These are phyloP conservation scores for Dichotomocladium elegans DNA, from an alignment of 371 early-diverging fungal species.

Conservation along the genomic window DNA sequence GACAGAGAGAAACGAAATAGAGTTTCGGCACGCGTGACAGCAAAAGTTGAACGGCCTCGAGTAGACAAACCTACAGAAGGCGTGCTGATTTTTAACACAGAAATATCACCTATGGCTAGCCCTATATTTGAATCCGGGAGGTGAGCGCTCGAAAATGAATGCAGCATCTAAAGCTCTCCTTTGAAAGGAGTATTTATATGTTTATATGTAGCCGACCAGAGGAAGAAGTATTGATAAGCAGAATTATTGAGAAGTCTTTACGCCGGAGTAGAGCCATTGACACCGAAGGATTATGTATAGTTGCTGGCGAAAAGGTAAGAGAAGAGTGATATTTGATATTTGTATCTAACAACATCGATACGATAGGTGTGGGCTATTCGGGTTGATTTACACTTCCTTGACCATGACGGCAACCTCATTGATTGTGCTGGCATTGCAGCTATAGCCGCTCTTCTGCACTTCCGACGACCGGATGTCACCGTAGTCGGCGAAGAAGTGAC, in stretches of 20 bases:
- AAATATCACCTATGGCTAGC: slow-evolving; percentile 85
- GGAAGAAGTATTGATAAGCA: slow-evolving; percentile 78
- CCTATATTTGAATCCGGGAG: slow-evolving; percentile 68
- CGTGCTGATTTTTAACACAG: slow-evolving; percentile 73
- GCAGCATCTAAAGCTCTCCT: too few species aligned
- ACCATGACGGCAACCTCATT: slow-evolving; percentile 90
- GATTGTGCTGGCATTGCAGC: slow-evolving; percentile 92
- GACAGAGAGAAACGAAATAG: slow-evolving; percentile 40
- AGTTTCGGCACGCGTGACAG: slow-evolving; percentile 80
- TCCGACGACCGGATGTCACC: slow-evolving; percentile 90
- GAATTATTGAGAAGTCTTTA: slow-evolving; percentile 87
- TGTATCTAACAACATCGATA: too few species aligned
- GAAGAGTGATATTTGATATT: not conserved
- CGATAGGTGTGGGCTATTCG: slow-evolving; percentile 88
- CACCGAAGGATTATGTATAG: slow-evolving; percentile 93
- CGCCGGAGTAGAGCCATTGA: slow-evolving; percentile 86
- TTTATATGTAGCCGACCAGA: slow-evolving; percentile 60
- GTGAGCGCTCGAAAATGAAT: too few species aligned
- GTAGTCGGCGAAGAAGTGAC: slow-evolving; percentile 88
- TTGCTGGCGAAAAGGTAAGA: slow-evolving; percentile 86
- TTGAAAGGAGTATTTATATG: too few species aligned
- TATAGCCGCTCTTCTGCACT: slow-evolving; percentile 86
- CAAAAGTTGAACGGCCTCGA: slow-evolving; percentile 84
- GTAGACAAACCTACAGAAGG: slow-evolving; percentile 86
- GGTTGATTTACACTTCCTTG: slow-evolving; percentile 87